These are phyloP conservation scores for Epicoccum nigrum DNA, from an alignment of 2,329 filamentous ascomycete genomes.

Conservation along the genomic window DNA sequence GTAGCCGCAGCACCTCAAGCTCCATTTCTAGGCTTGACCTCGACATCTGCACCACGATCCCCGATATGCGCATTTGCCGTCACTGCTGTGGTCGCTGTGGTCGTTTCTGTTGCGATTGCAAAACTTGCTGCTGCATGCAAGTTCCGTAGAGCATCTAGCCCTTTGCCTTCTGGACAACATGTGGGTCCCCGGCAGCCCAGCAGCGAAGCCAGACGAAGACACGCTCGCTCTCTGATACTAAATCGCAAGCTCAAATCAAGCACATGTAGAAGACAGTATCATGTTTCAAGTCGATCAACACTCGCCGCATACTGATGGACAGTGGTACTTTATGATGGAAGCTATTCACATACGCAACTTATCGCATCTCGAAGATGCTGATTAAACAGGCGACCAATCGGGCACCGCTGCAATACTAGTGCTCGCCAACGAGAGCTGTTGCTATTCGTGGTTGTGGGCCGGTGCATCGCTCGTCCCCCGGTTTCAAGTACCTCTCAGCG, in stretches of 20 bases:
- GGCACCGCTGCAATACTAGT: neutral
- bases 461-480: constrained; percentile 16
- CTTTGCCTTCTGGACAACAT: neutral
- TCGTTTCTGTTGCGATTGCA: neutral
- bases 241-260: no score
- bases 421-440: constrained; percentile 3
- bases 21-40: neutral
- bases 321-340: neutral
- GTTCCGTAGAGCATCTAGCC: neutral
- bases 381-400: neutral
- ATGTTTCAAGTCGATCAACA: neutral
- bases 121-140: neutral
- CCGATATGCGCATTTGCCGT: neutral
- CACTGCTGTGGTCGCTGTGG: neutral
- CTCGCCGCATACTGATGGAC: neutral
- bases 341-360: neutral
- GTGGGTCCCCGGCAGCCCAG: no score
- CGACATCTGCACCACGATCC: constrained; percentile 1
- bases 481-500: constrained; percentile 14
- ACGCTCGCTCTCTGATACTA: no score
- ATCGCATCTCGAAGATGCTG: neutral
- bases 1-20: constrained; percentile 3
- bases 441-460: constrained; percentile 26
- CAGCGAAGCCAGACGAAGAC: no score
- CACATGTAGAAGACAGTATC: no score